Evolutionary conservation across 1,284 basidiomycete species (phyloP).

Genomic region (Pseudozyma sp.): DNA sequence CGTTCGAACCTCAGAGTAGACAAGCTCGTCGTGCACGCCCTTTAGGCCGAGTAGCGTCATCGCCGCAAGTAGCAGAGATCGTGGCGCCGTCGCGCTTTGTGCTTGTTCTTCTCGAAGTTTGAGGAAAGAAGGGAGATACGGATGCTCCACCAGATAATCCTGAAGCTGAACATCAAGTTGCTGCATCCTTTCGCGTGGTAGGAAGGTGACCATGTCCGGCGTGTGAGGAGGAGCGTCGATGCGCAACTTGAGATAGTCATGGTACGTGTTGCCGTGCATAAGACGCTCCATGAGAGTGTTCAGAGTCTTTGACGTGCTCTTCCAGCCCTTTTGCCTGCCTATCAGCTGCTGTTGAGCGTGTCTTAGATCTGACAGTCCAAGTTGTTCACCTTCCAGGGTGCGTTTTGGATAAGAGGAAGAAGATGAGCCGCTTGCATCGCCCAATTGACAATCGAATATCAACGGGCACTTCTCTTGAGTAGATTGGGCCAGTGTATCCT

Average conservation of each 20-base stretch:
- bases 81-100: conserved; percentile 1
- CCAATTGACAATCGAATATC: too few species aligned
- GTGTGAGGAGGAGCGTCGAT: conserved; percentile 23
- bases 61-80: conserved; percentile 28
- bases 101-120: conserved; percentile 10
- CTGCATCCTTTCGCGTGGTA: neutral
- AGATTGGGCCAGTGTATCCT: too few species aligned
- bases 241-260: conserved; percentile 17
- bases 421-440: too few species aligned
- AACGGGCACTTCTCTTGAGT: too few species aligned
- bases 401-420: neutral
- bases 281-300: conserved; percentile 19
- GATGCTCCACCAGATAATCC: conserved; percentile 28
- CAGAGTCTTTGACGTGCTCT: conserved; percentile 13
- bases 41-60: conserved; percentile 17
- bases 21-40: conserved; percentile 9
- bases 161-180: conserved; percentile 13
- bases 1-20: conserved; percentile 14
- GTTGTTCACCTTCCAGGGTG: conserved; percentile 14
- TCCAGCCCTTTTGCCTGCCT: conserved; percentile 16
- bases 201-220: conserved; percentile 15
- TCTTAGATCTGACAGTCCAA: conserved; percentile 15
- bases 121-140: conserved; percentile 22
- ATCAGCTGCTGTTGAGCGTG: conserved; percentile 23
- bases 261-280: conserved; percentile 7